Base-by-base conservation (phyloP, 495 filamentous ascomycete species). In the Aspergillus baeticus region DNA sequence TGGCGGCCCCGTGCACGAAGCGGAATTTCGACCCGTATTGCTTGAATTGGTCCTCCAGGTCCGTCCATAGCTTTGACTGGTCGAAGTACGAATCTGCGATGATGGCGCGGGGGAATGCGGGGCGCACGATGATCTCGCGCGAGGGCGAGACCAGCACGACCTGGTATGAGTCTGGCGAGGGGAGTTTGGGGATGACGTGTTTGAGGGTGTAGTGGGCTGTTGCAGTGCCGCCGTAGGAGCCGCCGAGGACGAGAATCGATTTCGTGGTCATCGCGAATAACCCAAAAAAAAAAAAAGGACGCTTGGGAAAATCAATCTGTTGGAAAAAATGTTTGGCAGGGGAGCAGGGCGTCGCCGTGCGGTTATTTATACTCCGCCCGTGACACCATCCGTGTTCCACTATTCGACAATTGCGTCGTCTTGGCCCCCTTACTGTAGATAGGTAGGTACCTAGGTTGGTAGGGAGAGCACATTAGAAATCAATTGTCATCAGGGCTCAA, bases 171-270 rank as follows among this genome's bases (percentile, higher is more conserved):
- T 58, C 18, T 44, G 60, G 49, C 38, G 61, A 29, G 29, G 73
- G 69, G 1, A 81, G 64, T 5, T 56, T 35, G 11, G 80, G 78
- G 13, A 81, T n/a, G 39, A 63, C 69, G 64, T 81, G 76, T 57
- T 79, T 80, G 59, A 83, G 77, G 49, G 81, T 61, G 52, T 78
- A 77, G 55, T 84, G 81, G 5, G 80, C 75, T 7, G 69, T 72
- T 5, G 77, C 77, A 11, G 81, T 46, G 21, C 80, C 81, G 38
- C 38, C 79, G 61, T 78, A 83, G 38, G 80, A 83, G 31, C 71
- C 80, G 20, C 81, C 81, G 26, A 83, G 64, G 49, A 84, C 75
- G 52, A 83, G 53, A 49, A 81, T 75, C n/a, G 14, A 18, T 39
- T 55, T 55, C 14, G 49, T 42, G 26, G 26, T 8, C 26, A 29